Conservation (phyloP, 2,329 filamentous ascomycete genomes). For the Aspergillus clavatus region DNA sequence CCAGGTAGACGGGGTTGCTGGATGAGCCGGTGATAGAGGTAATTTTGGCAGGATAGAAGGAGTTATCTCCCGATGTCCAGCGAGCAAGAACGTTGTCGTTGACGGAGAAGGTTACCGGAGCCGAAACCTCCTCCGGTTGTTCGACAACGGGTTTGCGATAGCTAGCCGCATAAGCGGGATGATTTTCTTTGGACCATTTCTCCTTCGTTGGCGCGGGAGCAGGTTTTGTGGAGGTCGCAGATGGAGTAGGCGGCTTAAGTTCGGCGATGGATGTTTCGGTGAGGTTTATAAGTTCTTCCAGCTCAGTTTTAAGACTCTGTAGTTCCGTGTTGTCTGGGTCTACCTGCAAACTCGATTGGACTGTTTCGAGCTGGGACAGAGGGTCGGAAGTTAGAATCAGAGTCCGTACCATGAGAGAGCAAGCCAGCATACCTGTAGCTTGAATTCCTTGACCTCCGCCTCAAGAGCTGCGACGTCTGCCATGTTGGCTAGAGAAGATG, state of each 20-base stretch:
- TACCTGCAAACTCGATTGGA: conserved; percentile 69
- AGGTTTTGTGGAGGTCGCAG: conserved; percentile 43
- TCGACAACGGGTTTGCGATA: conserved; percentile 43
- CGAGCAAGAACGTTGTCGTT: conserved; percentile 89
- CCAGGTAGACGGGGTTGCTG: conserved; percentile 85
- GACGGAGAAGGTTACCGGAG: conserved; percentile 64
- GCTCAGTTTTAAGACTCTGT: conserved; percentile 69
- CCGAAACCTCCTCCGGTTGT: conserved; percentile 50
- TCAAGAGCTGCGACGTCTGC: conserved; percentile 42
- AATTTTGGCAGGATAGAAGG: conserved; percentile 88
- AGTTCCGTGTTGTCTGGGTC: conserved; percentile 78
- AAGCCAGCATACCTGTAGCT: conserved; percentile 47
- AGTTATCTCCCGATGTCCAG: conserved; percentile 83
- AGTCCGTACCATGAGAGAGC: neutral
- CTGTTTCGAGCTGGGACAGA: conserved; percentile 65
- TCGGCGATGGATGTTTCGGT: conserved; percentile 77
- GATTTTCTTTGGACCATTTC: conserved; percentile 77
- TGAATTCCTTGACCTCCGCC: conserved; percentile 55
- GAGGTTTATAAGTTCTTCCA: conserved; percentile 74
- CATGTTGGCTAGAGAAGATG: conserved; percentile 27
- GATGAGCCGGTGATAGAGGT: conserved; percentile 89
- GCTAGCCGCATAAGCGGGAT: conserved; percentile 67
- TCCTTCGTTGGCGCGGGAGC: conserved; percentile 55
- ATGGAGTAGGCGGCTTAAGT: conserved; percentile 59
- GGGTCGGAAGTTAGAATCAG: conserved; percentile 8